Base-by-base conservation (phyloP, 495 filamentous ascomycete species). In the Schizothecium vesticola region DNA sequence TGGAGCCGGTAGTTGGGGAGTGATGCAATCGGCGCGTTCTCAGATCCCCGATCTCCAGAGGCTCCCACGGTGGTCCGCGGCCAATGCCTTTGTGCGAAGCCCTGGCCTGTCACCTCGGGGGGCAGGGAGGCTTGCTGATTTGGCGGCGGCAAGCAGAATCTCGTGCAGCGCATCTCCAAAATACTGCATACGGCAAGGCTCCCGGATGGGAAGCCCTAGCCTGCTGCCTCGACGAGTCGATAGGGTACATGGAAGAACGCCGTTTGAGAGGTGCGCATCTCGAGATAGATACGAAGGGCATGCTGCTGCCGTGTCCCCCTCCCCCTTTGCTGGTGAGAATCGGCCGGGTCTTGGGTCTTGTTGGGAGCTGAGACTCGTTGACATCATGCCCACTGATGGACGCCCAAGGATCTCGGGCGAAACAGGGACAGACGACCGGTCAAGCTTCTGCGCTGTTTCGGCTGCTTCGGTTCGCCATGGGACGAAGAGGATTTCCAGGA, bases 11-110 rank as follows among this genome's bases (percentile, higher is more conserved):
- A 58, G 56, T 29, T 64, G 33, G 65, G 59, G 59, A 56, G 68
- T 72, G 70, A 68, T 72, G 70, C 68, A 68, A 73, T 74, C 63
- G 59, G 51, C 31, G 59, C 26, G 29, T 61, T 59, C 64, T 26
- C 68, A 70, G 65, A 69, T 71, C 65, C 59, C 24, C 60, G 59
- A 67, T 70, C 62, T 61, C 61, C 31, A 56, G 55, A 63, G 33
- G 61, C n/a, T 65, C 26, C 55, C 31, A 59, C 43, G 55, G 64
- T 6, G 22, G 16, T 31, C 56, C 24, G 28, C 28, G n/a, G 24
- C 58, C 59, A 67, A 61, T 61, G n/a, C 36, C 61, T 61, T 55
- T 26, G 22, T 19, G 26, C 59, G 64, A 25, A 31, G 26, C 59
- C 59, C n/a, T 28, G 23, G 59, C 13, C 36, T n/a, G 43, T n/a